Evolutionary conservation across 371 early-diverging fungal species (phyloP).

Genomic region (Mortierella sp.): DNA sequence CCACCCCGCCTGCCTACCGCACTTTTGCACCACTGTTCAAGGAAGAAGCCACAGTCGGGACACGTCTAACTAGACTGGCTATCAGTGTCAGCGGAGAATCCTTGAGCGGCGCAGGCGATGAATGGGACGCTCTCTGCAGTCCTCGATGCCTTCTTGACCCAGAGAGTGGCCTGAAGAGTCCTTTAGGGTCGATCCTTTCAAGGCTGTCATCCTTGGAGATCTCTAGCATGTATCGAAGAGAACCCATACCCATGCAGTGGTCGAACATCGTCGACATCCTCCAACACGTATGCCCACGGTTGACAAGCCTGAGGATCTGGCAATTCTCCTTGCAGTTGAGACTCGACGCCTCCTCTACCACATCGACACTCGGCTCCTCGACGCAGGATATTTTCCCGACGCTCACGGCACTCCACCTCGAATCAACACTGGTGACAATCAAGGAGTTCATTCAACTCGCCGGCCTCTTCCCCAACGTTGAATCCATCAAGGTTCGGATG

Average conservation of each 20-base stretch:
- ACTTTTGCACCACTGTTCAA: neutral
- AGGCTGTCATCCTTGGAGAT: neutral
- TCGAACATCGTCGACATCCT: neutral
- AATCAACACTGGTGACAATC: neutral
- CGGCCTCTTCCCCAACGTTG: neutral
- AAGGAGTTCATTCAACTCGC: neutral
- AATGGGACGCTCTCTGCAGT: neutral
- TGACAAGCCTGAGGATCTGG: neutral
- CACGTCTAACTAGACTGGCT: neutral
- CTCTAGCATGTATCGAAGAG: neutral
- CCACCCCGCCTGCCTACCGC: neutral
- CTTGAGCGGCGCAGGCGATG: neutral
- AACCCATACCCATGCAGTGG: neutral
- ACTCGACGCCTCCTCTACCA: neutral
- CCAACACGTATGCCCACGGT: neutral
- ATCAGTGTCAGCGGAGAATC: neutral
- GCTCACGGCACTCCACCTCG: neutral
- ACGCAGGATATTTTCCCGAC: neutral
- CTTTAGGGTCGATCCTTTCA: neutral
- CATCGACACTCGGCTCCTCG: neutral
- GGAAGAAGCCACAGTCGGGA: neutral
- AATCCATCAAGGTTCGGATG: neutral
- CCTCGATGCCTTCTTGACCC: constrained; percentile 1
- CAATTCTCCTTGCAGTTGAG: neutral
- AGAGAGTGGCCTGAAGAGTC: neutral